Percentiles rank a stretch among this genome's conserved stretches.
Evolutionary conservation across 768 basidiomycete genomes (phyloP).

Genomic region (Boletus vermiculosoides): DNA sequence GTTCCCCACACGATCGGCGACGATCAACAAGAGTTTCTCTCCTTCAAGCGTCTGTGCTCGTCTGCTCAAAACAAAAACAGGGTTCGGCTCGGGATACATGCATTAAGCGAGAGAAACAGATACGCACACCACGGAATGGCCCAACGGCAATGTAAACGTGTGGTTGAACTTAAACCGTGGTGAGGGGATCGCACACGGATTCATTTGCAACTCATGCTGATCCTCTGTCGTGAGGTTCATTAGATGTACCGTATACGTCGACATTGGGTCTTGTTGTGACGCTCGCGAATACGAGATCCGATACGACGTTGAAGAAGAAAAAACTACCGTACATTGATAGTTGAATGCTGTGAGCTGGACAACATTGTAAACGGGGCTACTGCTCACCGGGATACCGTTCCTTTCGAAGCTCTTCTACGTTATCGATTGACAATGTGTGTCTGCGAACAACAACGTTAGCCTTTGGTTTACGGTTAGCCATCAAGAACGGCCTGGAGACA

Average conservation of each 20-base stretch:
- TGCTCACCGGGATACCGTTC: background rate
- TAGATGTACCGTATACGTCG: slow-evolving; percentile 21
- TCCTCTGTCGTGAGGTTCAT: slow-evolving; percentile 32
- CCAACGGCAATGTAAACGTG: slow-evolving; percentile 20
- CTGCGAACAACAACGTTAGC: slow-evolving; percentile 2
- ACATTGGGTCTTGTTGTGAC: slow-evolving; percentile 17
- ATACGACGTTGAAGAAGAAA: background rate
- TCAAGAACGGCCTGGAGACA: background rate
- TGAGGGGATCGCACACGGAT: slow-evolving; percentile 21
- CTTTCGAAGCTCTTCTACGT: slow-evolving; percentile 1
- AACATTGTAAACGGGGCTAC: background rate
- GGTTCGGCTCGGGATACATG: background rate
- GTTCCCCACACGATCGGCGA: slow-evolving; percentile 35
- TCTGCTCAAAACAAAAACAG: slow-evolving; percentile 14
- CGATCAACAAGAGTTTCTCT: slow-evolving; percentile 42
- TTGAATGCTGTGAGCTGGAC: background rate
- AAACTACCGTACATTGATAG: background rate
- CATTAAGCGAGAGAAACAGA: background rate
- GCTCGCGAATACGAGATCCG: slow-evolving; percentile 3
- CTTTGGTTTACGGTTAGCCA: background rate
- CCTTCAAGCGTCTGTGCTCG: slow-evolving; percentile 42
- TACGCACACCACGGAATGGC: slow-evolving; percentile 20
- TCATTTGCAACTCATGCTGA: slow-evolving; percentile 26
- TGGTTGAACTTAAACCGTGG: slow-evolving; percentile 19
- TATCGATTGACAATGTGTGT: slow-evolving; percentile 9